A percentile compares a stretch with the other conserved stretches of the same genome.
These are phyloP conservation scores for Schizosaccharomyces japonicus DNA, from an alignment of 805 yeast species.

Conservation along the genomic window DNA sequence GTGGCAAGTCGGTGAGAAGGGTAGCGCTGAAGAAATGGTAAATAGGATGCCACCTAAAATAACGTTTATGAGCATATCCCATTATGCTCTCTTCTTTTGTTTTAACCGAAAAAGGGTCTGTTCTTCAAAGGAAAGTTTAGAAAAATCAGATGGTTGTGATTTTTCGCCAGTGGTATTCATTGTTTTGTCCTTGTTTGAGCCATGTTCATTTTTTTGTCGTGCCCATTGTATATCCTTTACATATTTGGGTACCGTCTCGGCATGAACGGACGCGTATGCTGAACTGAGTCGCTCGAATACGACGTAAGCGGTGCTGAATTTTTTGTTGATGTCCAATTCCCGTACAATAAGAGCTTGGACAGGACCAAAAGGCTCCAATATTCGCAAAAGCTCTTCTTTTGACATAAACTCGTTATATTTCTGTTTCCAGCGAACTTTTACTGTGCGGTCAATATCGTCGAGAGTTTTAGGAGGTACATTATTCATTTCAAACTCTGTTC, in stretches of 20 bases:
- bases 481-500: not conserved
- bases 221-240: not conserved
- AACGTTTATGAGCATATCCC: too few relatives aligned
- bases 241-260: not conserved
- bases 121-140: too few relatives aligned
- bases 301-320: not conserved
- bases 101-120: too few relatives aligned
- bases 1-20: too few relatives aligned
- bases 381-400: not conserved
- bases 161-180: too few relatives aligned
- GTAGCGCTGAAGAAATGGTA: too few relatives aligned
- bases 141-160: too few relatives aligned
- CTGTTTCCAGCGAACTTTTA: not conserved
- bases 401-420: not conserved
- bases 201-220: too few relatives aligned
- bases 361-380: not conserved
- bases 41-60: too few relatives aligned
- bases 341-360: not conserved
- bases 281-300: not conserved
- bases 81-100: too few relatives aligned
- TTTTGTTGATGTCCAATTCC: not conserved
- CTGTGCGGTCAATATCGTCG: not conserved
- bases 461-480: too few relatives aligned
- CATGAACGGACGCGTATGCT: not conserved
- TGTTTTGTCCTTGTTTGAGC: too few relatives aligned